These are phyloP conservation scores for Paraglomus occultum DNA, from an alignment of 192 early-diverging fungal genomes.

Conservation along the genomic window DNA sequence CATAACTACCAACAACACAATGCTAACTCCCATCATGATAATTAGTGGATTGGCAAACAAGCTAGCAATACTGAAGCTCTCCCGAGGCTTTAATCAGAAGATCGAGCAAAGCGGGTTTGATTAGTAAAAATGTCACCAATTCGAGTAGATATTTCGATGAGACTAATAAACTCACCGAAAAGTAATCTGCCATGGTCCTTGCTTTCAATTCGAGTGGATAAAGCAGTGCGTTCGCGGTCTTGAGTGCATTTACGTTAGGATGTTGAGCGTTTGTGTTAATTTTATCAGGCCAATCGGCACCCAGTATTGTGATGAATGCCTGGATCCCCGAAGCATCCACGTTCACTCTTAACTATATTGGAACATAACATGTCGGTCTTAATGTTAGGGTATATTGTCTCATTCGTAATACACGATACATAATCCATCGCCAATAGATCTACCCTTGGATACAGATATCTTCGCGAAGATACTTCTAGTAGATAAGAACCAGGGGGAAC, in stretches of 20 bases:
- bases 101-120: background rate
- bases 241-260: too few relatives aligned
- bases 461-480: conserved; percentile 49
- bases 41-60: conserved; percentile 61
- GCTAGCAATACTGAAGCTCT: conserved; percentile 51
- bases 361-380: background rate
- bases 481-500: conserved; percentile 51
- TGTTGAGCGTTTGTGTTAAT: background rate
- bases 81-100: conserved; percentile 39
- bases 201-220: conserved; percentile 48
- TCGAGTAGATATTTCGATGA: background rate
- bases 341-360: conserved; percentile 47
- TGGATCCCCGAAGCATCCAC: conserved; percentile 37
- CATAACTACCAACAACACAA: conserved; percentile 51
- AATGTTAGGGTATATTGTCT: background rate
- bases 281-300: conserved; percentile 48
- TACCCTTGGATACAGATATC: conserved; percentile 56
- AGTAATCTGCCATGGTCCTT: conserved; percentile 44
- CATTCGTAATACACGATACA: background rate
- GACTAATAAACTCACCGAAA: conserved; percentile 46
- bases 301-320: conserved; percentile 40
- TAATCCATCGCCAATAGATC: background rate
- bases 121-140: background rate
- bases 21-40: conserved; percentile 58
- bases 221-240: conserved; percentile 31